Evolutionary conservation across 768 basidiomycete species (phyloP), one percentile per base, ranked within the genome.

Genomic region (Mycena kentingensis): DNA sequence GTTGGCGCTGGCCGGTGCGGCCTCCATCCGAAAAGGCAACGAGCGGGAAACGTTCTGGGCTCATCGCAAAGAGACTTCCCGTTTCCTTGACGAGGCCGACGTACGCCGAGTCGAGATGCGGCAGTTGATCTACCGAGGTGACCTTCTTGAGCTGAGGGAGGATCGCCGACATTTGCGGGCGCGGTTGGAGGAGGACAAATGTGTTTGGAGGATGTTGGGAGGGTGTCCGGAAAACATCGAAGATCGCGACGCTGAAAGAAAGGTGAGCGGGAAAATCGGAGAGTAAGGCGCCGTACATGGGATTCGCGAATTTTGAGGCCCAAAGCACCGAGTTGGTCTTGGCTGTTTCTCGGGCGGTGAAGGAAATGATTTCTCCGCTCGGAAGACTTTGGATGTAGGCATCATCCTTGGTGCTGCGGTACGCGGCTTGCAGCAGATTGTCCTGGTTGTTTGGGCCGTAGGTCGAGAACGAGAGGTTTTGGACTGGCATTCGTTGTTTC

Each of bases 401-500:
- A 54, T 87, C 80, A 67, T 97, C 93, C 32, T 84, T 83, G 2
- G 90, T 88, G 31, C 79, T 84, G 6, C 77, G 78, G 73, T 96
- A 98, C 10, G 81, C 67, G 4, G 82, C 71, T 64, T 96, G 94
- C 12, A 85, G 63, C 7, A 79, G 71, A 57, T 80, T 82, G 65
- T 95, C 91, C 68, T 88, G 85, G 64, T 88, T 93, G 67, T 95
- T 95, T 5, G 96, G 93, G 0, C 93, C 92, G 67, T 98, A 98
- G 0, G 87, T 83, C 0, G 95, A 96, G 69, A 94, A 97, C 0
- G 86, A 84, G 15, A 98, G 79, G 47, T 90, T 90, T 62, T 98
- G 96, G 12, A 83, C 73, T 19, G 78, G 81, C 5, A 78, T 64
- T 16, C 61, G 55, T 4, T 66, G 65, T 25, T 55, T 52, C 25